phyloP scores from a whole-genome alignment of 768 basidiomycete genomes.

The Pholiota microspora region DNA sequence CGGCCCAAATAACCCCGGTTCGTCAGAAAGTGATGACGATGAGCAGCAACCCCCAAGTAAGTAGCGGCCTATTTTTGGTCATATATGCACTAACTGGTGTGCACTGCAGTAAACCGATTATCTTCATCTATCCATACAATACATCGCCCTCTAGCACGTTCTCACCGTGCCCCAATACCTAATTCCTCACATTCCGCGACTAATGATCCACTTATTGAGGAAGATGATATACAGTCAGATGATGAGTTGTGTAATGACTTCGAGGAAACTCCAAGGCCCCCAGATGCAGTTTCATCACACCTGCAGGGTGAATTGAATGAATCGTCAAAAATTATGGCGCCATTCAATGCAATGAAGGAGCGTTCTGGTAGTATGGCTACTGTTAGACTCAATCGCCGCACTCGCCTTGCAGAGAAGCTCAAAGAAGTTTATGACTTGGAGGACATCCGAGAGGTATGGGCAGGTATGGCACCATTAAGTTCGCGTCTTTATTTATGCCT shows the following conservation, averaged over 20 bases:
- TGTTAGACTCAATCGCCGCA: slow-evolving; percentile 64
- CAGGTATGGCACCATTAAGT: slow-evolving; percentile 47
- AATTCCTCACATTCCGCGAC: slow-evolving; percentile 18
- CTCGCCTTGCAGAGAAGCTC: slow-evolving; percentile 82
- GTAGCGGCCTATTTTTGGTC: slow-evolving; percentile 5
- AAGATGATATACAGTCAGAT: slow-evolving; percentile 23
- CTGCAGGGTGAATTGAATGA: neutral
- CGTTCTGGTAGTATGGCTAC: slow-evolving; percentile 71
- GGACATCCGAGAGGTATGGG: slow-evolving; percentile 80
- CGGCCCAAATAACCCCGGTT: slow-evolving; percentile 36
- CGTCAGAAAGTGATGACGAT: slow-evolving; percentile 70
- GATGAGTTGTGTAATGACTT: slow-evolving; percentile 48
- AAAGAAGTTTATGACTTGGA: slow-evolving; percentile 84
- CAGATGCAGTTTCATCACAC: slow-evolving; percentile 15
- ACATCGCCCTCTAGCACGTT: slow-evolving; percentile 75
- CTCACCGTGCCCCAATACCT: slow-evolving; percentile 40
- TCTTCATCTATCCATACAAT: slow-evolving; percentile 90
- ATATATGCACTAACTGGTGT: slow-evolving; percentile 1
- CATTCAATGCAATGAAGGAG: slow-evolving; percentile 28
- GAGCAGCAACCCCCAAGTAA: slow-evolving; percentile 46
- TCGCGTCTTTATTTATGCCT: slow-evolving; percentile 3
- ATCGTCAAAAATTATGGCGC: slow-evolving; percentile 8
- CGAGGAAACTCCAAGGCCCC: slow-evolving; percentile 48
- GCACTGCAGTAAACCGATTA: slow-evolving; percentile 41
- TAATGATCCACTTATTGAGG: slow-evolving; percentile 22